Evolutionary conservation across 371 early-diverging fungal genomes (phyloP).

Genomic region (Mortierella sp.): DNA sequence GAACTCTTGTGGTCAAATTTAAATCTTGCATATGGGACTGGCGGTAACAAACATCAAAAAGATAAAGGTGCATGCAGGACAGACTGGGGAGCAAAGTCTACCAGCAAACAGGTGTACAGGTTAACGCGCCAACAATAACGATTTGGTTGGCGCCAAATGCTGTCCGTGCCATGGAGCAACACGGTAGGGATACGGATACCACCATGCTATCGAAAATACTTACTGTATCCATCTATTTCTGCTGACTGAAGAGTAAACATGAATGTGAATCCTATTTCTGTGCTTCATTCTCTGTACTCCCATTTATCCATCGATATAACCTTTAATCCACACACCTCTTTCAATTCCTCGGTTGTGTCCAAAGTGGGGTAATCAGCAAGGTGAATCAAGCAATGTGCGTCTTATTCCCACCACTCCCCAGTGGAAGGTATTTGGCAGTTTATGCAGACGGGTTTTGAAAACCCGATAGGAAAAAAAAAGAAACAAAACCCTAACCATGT

Average conservation of each 20-base stretch:
- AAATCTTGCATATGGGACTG: slow-evolving; percentile 3
- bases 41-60: neutral
- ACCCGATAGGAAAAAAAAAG: neutral
- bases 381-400: neutral
- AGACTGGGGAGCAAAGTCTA: slow-evolving; percentile 1
- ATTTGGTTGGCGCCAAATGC: neutral
- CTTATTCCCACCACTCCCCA: neutral
- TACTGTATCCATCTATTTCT: no score
- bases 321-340: no score
- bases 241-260: neutral
- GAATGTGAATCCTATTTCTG: neutral
- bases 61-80: neutral
- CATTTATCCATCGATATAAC: no score
- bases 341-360: neutral
- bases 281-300: no score
- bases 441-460: neutral
- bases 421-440: neutral
- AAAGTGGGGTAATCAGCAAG: neutral
- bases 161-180: neutral
- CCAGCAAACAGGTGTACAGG: neutral
- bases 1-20: slow-evolving; percentile 4
- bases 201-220: no score
- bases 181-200: no score
- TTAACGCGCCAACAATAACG: neutral
- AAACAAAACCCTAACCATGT: slow-evolving; percentile 3